A percentile compares a stretch with the other conserved stretches of the same genome.
Conservation (phyloP, 306 rosid genomes). For the Oemleria cerasiformis region DNA sequence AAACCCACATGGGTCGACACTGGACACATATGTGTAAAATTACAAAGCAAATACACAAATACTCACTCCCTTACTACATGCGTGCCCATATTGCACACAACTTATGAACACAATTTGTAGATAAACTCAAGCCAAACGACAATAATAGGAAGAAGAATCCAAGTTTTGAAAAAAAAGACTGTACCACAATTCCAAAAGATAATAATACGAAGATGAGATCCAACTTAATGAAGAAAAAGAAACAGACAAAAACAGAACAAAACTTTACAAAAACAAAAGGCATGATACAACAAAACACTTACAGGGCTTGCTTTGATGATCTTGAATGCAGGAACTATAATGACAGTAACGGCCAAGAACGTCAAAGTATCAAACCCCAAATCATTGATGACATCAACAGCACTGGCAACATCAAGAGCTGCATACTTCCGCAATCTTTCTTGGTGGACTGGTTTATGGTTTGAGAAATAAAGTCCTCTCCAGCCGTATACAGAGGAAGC, state of each 20-base stretch:
- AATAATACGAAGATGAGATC: too few relatives aligned
- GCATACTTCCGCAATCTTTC: constrained; percentile 41
- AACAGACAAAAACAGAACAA: too few relatives aligned
- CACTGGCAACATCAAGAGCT: constrained; percentile 70
- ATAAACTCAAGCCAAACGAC: not conserved
- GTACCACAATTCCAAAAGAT: too few relatives aligned
- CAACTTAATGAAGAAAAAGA: too few relatives aligned
- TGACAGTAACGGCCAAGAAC: constrained; percentile 74
- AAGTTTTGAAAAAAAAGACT: too few relatives aligned
- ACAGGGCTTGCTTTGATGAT: constrained; percentile 68
- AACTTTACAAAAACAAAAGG: not conserved
- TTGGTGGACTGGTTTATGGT: constrained; percentile 31
- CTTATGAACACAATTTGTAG: not conserved
- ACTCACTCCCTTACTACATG: not conserved
- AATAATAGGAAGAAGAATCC: not conserved
- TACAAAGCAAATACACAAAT: not conserved
- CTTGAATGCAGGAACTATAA: constrained; percentile 86
- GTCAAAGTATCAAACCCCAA: constrained; percentile 89
- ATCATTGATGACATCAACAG: constrained; percentile 82
- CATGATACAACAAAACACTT: constrained; percentile 17
- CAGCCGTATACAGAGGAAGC: constrained; percentile 24
- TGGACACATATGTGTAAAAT: not conserved
- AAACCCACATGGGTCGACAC: not conserved
- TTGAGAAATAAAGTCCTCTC: constrained; percentile 37
- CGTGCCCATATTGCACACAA: constrained; percentile 5